phyloP scores from a whole-genome alignment of 2,329 filamentous ascomycete genomes.

The Trichoderma sp. region DNA sequence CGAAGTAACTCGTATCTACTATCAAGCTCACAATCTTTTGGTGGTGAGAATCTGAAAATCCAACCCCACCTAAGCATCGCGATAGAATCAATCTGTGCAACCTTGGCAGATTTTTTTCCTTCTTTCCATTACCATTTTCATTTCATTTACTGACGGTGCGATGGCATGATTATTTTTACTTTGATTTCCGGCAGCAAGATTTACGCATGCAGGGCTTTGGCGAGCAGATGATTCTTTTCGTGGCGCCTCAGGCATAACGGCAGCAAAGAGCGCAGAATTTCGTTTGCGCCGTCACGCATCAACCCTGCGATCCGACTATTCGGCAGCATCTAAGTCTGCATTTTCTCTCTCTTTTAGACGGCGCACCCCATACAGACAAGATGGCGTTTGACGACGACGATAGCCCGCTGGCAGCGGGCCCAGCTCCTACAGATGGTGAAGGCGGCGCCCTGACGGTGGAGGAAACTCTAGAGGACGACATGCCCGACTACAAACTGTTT shows the following conservation, averaged over 20 bases:
- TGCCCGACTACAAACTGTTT: slow-evolving; percentile 83
- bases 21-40: too few species aligned
- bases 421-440: slow-evolving; percentile 25
- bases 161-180: background rate
- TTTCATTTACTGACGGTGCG: background rate
- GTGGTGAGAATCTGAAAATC: background rate
- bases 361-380: background rate
- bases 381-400: slow-evolving; percentile 51
- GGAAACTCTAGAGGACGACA: slow-evolving; percentile 72
- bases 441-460: slow-evolving; percentile 44
- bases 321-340: background rate
- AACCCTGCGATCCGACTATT: background rate
- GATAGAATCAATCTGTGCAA: background rate
- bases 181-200: background rate
- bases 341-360: background rate
- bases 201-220: background rate
- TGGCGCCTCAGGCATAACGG: background rate
- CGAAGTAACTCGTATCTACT: too few species aligned
- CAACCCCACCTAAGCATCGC: background rate
- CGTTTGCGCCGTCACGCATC: background rate
- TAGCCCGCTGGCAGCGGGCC: slow-evolving; percentile 33
- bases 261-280: background rate
- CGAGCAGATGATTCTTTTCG: background rate
- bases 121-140: background rate
- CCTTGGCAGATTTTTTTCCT: background rate